phyloP scores from a whole-genome alignment of 2,329 filamentous ascomycete species.

The Keithomyces neogunnii region DNA sequence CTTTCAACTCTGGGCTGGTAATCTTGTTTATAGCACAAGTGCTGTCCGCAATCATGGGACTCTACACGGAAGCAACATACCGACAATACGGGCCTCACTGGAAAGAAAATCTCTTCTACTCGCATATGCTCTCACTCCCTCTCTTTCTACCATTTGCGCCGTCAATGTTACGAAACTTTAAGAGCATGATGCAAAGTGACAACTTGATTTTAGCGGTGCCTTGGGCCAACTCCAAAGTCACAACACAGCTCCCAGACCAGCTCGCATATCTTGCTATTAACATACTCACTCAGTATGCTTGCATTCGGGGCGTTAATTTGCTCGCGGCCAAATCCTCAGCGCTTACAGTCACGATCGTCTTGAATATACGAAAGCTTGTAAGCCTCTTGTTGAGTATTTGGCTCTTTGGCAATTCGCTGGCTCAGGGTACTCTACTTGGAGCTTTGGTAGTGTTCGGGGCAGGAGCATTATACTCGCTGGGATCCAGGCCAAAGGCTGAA shows the following conservation, averaged over 20 bases:
- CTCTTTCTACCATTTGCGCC: slow-evolving; percentile 67
- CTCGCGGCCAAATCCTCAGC: slow-evolving; percentile 82
- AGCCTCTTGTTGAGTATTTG: slow-evolving; percentile 88
- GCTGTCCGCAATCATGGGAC: slow-evolving; percentile 85
- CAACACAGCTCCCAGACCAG: slow-evolving; percentile 50
- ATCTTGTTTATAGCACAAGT: slow-evolving; percentile 85
- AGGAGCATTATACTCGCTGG: slow-evolving; percentile 84
- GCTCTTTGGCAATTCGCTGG: slow-evolving; percentile 81
- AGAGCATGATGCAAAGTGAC: slow-evolving; percentile 53
- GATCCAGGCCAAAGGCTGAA: slow-evolving; percentile 31
- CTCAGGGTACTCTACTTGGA: slow-evolving; percentile 68
- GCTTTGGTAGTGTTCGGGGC: slow-evolving; percentile 82
- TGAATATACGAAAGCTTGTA: slow-evolving; percentile 91
- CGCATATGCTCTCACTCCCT: slow-evolving; percentile 65
- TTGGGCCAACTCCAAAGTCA: slow-evolving; percentile 8
- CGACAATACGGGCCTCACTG: slow-evolving; percentile 78
- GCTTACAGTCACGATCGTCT: slow-evolving; percentile 88
- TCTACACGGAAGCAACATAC: slow-evolving; percentile 91
- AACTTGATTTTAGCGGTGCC: slow-evolving; percentile 34
- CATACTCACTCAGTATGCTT: slow-evolving; percentile 85
- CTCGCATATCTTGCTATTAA: slow-evolving; percentile 65
- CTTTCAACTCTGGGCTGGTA: slow-evolving; percentile 56
- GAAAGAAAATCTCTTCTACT: slow-evolving; percentile 96
- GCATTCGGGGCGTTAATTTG: slow-evolving; percentile 94
- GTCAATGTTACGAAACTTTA: slow-evolving; percentile 56